Base-by-base conservation (phyloP, 768 basidiomycete species). In the Boletus vermiculosoides region DNA sequence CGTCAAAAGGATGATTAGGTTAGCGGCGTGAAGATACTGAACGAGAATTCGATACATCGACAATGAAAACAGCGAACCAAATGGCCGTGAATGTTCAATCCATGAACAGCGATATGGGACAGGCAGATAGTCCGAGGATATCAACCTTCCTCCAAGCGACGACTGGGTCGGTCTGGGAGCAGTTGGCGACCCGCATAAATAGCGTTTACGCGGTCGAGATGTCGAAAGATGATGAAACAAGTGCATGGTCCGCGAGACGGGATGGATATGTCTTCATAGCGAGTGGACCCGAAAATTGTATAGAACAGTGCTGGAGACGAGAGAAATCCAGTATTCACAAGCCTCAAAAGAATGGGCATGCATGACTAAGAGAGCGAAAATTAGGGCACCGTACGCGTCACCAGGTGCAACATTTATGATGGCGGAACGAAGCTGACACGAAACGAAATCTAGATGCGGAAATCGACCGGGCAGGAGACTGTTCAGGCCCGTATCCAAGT, bases 261-360 rank as follows among this genome's bases (percentile, higher is more conserved):
- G 80, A 83, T 82, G 82, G 79, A 84, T 83, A 83, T 79, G 83
- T 84, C 83, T 80, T 71, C 68, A 73, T 71, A 67, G 57, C 64
- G 66, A 50, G 60, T 59, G 67, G 63, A 65, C 64, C 66, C 55
- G 48, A 44, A 64, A 60, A 28, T 60, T 53, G 59, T 60, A 65
- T 71, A 57, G 60, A 54, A 63, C 63, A 67, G 33, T 51, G 56
- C 50, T 58, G 44, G 54, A 56, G 60, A 68, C 61, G 59, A 64
- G 64, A 64, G 51, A 59, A 63, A 62, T 66, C 71, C 72, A 66
- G 66, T 73, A 73, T 73, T 73, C 70, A 74, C 73, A 72, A 55
- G 61, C 66, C 63, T 58, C 62, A 56, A 71, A 68, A 68, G 59
- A 70, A 69, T 46, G 63, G 71, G 67, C 61, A 67, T 60, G 70